These are phyloP conservation scores for Logfia minima DNA, from an alignment of 129 eudicot species.

Conservation along the genomic window DNA sequence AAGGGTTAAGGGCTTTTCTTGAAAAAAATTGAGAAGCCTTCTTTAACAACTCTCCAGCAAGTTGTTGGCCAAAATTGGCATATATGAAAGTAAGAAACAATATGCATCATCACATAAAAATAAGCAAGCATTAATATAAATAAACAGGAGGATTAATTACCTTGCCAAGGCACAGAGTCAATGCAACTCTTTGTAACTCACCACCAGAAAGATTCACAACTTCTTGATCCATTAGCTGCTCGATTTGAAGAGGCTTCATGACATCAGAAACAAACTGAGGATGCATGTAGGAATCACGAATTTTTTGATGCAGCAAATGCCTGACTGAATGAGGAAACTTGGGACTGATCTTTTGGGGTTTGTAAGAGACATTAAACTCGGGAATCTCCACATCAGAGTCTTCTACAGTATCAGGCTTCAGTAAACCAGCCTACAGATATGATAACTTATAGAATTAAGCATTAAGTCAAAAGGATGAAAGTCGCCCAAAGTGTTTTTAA, in stretches of 20 bases:
- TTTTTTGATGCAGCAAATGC: conserved; percentile 62
- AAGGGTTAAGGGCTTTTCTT: too few relatives aligned
- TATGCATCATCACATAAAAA: background rate
- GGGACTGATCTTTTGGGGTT: conserved; percentile 87
- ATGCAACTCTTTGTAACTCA: conserved; percentile 85
- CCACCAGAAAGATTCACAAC: conserved; percentile 84
- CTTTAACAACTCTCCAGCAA: too few relatives aligned
- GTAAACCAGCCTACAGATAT: conserved; percentile 65
- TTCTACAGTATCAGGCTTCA: conserved; percentile 78
- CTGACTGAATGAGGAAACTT: conserved; percentile 63
- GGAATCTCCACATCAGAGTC: conserved; percentile 80
- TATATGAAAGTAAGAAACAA: background rate
- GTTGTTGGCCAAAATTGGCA: background rate
- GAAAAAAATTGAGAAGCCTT: too few relatives aligned
- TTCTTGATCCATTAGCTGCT: conserved; percentile 82
- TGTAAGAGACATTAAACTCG: conserved; percentile 80
- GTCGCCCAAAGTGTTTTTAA: too few relatives aligned
- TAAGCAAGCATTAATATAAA: background rate
- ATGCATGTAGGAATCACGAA: conserved; percentile 77
- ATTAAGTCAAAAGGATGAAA: background rate
- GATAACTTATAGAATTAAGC: background rate
- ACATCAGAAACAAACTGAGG: conserved; percentile 93
- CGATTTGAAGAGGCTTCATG: conserved; percentile 87
- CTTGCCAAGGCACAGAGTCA: conserved; percentile 85
- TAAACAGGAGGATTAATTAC: conserved; percentile 27